Percentiles rank a stretch among this genome's conserved stretches.
Evolutionary conservation across 768 basidiomycete species (phyloP).

Genomic region (Trametes villosa): DNA sequence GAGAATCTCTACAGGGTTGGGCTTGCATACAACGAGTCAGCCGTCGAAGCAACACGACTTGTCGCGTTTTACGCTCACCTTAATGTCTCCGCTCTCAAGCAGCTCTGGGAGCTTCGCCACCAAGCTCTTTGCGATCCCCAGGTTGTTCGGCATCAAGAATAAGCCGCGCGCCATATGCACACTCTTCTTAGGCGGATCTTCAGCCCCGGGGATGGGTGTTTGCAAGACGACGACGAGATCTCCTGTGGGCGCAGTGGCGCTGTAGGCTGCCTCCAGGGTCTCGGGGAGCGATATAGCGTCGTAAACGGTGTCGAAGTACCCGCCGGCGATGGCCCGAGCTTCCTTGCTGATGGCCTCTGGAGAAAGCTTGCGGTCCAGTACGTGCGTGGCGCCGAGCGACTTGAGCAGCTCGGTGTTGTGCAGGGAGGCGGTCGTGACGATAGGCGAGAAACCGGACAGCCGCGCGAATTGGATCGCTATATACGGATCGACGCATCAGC

Average conservation of each 20-base stretch:
- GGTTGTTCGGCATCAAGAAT: slow-evolving; percentile 5
- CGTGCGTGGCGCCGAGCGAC: slow-evolving; percentile 32
- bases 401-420: slow-evolving; percentile 29
- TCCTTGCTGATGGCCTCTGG: slow-evolving; percentile 10
- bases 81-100: slow-evolving; percentile 21
- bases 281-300: slow-evolving; percentile 28
- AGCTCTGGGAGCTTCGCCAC: slow-evolving; percentile 16
- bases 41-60: not conserved
- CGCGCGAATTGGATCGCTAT: slow-evolving; percentile 35
- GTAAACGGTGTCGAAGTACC: slow-evolving; percentile 27
- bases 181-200: slow-evolving; percentile 9
- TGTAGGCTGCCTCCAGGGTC: slow-evolving; percentile 27
- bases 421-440: slow-evolving; percentile 34
- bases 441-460: slow-evolving; percentile 36
- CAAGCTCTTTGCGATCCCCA: slow-evolving; percentile 6
- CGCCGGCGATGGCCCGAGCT: slow-evolving; percentile 24
- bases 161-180: slow-evolving; percentile 3
- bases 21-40: slow-evolving; percentile 15
- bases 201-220: not conserved
- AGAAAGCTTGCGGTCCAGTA: slow-evolving; percentile 33
- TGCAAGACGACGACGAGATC: slow-evolving; percentile 23
- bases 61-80: slow-evolving; percentile 2
- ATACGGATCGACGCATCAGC: slow-evolving; percentile 6
- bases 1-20: slow-evolving; percentile 31
- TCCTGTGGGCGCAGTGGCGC: slow-evolving; percentile 28